These are phyloP conservation scores for Metschnikowia matae DNA, from an alignment of 805 yeast species.

Conservation along the genomic window DNA sequence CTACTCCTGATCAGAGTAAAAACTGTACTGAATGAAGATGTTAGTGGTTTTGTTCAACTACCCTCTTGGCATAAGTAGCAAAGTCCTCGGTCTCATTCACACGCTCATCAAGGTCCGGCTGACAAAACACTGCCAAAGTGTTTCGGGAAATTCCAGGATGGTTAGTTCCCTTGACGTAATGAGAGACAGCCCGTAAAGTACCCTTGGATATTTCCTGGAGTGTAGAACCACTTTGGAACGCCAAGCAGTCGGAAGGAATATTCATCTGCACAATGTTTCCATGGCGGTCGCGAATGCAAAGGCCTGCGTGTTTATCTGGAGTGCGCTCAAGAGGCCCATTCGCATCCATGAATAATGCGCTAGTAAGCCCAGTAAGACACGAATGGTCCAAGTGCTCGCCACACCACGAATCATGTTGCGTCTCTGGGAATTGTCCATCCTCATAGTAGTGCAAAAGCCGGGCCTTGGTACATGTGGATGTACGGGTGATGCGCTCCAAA, in stretches of 20 bases:
- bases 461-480: constrained; percentile 55
- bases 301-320: constrained; percentile 47
- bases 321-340: constrained; percentile 11
- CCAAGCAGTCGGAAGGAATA: constrained; percentile 52
- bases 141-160: constrained; percentile 41
- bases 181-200: constrained; percentile 55
- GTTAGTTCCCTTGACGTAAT: constrained; percentile 46
- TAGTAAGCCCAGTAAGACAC: constrained; percentile 55
- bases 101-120: constrained; percentile 49
- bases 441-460: constrained; percentile 55
- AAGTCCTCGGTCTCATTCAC: constrained; percentile 45
- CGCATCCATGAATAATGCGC: constrained; percentile 49
- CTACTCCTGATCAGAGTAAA: too few species aligned
- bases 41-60: constrained; percentile 23
- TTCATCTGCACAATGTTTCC: constrained; percentile 45
- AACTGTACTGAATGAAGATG: too few species aligned
- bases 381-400: constrained; percentile 61
- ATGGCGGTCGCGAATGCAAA: constrained; percentile 46
- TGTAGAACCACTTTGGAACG: constrained; percentile 60
- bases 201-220: constrained; percentile 48
- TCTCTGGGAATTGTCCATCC: constrained; percentile 15
- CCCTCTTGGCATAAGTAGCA: constrained; percentile 45
- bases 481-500: constrained; percentile 42
- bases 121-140: constrained; percentile 60
- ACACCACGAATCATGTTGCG: constrained; percentile 42